These are phyloP conservation scores for Cryptococcus deneoformans DNA, from an alignment of 1,284 basidiomycete genomes.

Conservation along the genomic window DNA sequence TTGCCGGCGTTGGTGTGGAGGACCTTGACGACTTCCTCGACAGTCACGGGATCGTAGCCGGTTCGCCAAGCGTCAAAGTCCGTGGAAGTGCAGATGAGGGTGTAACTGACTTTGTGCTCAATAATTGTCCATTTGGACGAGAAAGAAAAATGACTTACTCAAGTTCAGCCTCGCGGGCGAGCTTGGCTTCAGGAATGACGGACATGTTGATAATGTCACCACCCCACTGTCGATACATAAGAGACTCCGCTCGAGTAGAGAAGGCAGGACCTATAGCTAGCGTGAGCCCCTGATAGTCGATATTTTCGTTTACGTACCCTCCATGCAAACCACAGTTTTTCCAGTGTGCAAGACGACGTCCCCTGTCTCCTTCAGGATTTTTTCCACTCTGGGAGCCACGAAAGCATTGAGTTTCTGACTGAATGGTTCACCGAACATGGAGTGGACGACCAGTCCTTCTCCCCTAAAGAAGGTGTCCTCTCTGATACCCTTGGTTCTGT, in stretches of 20 bases:
- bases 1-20: conserved; percentile 80
- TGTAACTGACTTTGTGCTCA: conserved; percentile 60
- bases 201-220: conserved; percentile 96
- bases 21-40: conserved; percentile 78
- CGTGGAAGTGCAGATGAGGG: conserved; percentile 83
- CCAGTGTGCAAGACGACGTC: conserved; percentile 65
- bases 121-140: not conserved
- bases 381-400: conserved; percentile 62
- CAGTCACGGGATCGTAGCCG: conserved; percentile 75
- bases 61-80: conserved; percentile 90
- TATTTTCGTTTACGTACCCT: conserved; percentile 64
- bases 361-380: conserved; percentile 59
- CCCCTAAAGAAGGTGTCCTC: conserved; percentile 84
- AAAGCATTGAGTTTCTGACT: conserved; percentile 63
- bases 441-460: conserved; percentile 80
- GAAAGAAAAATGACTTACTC: conserved; percentile 56
- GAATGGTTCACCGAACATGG: conserved; percentile 92
- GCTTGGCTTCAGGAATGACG: conserved; percentile 90
- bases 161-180: conserved; percentile 91
- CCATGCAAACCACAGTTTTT: conserved; percentile 94
- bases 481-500: conserved; percentile 90
- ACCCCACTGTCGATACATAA: conserved; percentile 91
- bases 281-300: not conserved
- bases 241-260: conserved; percentile 86
- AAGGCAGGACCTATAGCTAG: conserved; percentile 42